Base-by-base conservation (phyloP, 164 flowering plant species). In the Taxillus chinensis region DNA sequence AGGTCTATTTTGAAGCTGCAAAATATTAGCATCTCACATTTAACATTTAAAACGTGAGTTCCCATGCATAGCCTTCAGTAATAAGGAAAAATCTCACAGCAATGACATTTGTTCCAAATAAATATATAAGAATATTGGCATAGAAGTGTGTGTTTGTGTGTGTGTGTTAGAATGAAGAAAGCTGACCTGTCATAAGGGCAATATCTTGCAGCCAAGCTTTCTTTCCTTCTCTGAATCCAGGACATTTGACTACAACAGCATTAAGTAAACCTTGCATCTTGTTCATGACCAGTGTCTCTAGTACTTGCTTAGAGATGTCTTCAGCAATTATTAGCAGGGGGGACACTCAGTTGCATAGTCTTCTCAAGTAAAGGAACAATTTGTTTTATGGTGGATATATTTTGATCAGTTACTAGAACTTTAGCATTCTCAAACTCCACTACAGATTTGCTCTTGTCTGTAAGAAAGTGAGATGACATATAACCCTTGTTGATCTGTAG, bases 401-500 rank as follows among this genome's bases (percentile, higher is more conserved):
- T 82, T 64, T 84, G 89, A 75, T 92, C 98, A 16, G 98, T 87
- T 53, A 92, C 85, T 16, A 92, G 78, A 59, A 92, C 84, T 77
- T 69, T 87, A 49, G 91, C 83, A 72, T 87, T 86, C 68, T 86
- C 86, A 75, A 89, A 92, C 68, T 86, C 96, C 70, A 92, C 86
- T 16, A 67, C 60, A 45, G 85, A 80, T 66, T 76, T 85, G 16
- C 80, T 86, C 68, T 74, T 81, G 67, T 89, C 83, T 61, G 90
- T 89, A 43, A 89, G 74, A 67, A 92, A 89, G 0, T 79, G 81
- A 7, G 89, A 82, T 17, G 98, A 87, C 79, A 89, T 80, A 68
- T 89, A 92, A 39, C 98, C 98, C 80, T 82, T 87, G 77, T 89
- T 90, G 64, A 92, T 64, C 98, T 92, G 91, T 50, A 68, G 61